Percentiles rank a stretch among this genome's conserved stretches.
phyloP scores from a whole-genome alignment of 2,329 filamentous ascomycete genomes.

The Ophiocordyceps polyrhachis-furcata region DNA sequence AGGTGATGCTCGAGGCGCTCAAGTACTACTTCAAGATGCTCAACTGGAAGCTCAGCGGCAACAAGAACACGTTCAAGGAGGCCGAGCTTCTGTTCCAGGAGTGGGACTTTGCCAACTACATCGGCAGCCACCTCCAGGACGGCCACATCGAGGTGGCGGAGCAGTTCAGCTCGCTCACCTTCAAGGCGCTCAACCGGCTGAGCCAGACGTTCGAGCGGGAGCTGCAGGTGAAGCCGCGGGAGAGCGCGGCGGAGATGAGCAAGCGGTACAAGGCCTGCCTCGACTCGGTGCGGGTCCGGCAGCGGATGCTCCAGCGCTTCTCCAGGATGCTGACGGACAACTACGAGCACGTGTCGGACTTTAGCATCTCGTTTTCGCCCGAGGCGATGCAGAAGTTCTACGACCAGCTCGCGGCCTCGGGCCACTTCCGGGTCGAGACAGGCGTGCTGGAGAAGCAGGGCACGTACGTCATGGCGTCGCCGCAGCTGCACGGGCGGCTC shows the following conservation, averaged over 20 bases:
- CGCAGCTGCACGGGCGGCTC: conserved; percentile 52
- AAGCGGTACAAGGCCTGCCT: conserved; percentile 91
- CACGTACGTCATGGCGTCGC: conserved; percentile 70
- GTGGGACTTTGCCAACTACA: conserved; percentile 92
- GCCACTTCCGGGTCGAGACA: conserved; percentile 74
- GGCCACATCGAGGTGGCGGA: conserved; percentile 95
- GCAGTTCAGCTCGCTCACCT: conserved; percentile 87
- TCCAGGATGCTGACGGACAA: conserved; percentile 77
- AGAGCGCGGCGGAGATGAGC: conserved; percentile 76
- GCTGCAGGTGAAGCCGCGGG: conserved; percentile 65
- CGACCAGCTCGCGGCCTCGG: conserved; percentile 60
- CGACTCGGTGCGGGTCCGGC: conserved; percentile 87
- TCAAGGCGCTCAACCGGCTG: conserved; percentile 75
- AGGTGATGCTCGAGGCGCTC: conserved; percentile 75
- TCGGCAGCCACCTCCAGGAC: conserved; percentile 76
- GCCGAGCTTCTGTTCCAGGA: conserved; percentile 94
- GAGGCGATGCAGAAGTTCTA: conserved; percentile 59
- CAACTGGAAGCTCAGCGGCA: conserved; percentile 92
- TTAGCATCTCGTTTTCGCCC: conserved; percentile 57
- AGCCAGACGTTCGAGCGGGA: conserved; percentile 87
- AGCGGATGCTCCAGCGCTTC: conserved; percentile 92
- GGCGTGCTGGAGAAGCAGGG: conserved; percentile 52
- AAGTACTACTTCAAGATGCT: conserved; percentile 98
- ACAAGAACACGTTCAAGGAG: conserved; percentile 99
- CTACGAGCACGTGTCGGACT: conserved; percentile 94